Evolutionary conservation across 768 basidiomycete genomes (phyloP), one percentile per base, ranked within the genome.

Genomic region (Lentinula aciculospora): DNA sequence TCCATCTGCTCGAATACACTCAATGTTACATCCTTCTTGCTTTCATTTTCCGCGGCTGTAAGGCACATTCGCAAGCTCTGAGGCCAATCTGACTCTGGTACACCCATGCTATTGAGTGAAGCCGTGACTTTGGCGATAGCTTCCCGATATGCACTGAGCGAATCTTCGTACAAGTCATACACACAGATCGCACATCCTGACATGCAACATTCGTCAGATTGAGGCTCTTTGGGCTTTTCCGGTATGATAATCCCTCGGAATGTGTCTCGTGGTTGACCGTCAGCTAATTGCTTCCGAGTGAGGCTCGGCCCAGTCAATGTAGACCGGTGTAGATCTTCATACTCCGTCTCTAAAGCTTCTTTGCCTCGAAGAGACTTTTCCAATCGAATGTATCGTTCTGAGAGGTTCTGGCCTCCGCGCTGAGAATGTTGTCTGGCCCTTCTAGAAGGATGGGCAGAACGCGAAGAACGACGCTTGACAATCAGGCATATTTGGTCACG

Each of bases 141-240:
- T 12, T 79, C 75, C 25, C 80, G 77, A 72, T 93, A 93, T 12
- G 73, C 75, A 23, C 74, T 73, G 2, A 91, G 68, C 0, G 86
- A 81, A 48, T 93, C 91, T 60, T 89, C 84, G 71, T 94, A 92
- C 25, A 94, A 69, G 63, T 93, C 92, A 71, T 95, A 91, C 7
- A 95, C 88, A 68, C 94, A 95, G n/a, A 94, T 71, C 0, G 92
- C 89, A 66, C 94, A 96, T 29, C 91, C 91, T 2, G 92, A 93
- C 93, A 95, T 95, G 74, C 93, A 96, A 69, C 93, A 94, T 70
- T 94, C 89, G 66, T 92, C 89, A 47, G 83, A 75, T 54, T 76
- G 78, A 2, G 89, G 90, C 1, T 80, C 75, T 44, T 69, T 76
- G 0, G 90, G 90, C 58, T 80, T 71, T 60, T 80, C 72, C 2